Evolutionary conservation across 169 alveolate species (phyloP).

Genomic region (Fabrea salina): DNA sequence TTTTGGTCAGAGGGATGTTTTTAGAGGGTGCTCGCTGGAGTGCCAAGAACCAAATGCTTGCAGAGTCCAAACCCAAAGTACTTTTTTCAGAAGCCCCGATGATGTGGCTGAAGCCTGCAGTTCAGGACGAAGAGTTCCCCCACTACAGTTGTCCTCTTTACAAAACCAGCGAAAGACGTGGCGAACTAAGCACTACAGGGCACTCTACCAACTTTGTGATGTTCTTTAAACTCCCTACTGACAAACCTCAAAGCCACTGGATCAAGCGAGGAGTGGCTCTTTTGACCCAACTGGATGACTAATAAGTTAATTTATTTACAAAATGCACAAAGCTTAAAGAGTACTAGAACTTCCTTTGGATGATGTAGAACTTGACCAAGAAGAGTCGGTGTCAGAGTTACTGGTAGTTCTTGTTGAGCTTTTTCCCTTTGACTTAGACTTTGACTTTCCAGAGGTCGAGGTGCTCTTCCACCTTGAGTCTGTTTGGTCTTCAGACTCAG

Average conservation of each 20-base stretch:
- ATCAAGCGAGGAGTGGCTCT: slow-evolving; percentile 93
- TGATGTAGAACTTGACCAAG: too few species aligned
- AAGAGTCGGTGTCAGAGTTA: too few species aligned
- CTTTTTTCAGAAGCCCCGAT: slow-evolving; percentile 58
- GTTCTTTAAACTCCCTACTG: slow-evolving; percentile 74
- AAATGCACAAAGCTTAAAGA: too few species aligned
- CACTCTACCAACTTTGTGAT: slow-evolving; percentile 90
- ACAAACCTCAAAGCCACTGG: slow-evolving; percentile 87
- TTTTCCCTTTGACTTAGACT: too few species aligned
- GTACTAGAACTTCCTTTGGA: too few species aligned
- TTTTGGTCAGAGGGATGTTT: slow-evolving; percentile 67
- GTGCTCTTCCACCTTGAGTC: too few species aligned
- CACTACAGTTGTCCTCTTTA: slow-evolving; percentile 78
- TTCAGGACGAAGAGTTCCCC: slow-evolving; percentile 40
- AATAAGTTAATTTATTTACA: background rate
- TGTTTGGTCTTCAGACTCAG: too few species aligned
- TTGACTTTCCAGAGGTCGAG: too few species aligned
- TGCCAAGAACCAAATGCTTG: slow-evolving; percentile 45
- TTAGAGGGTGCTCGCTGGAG: slow-evolving; percentile 84
- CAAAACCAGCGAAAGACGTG: slow-evolving; percentile 75
- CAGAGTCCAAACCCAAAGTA: slow-evolving; percentile 67
- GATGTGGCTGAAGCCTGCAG: slow-evolving; percentile 73
- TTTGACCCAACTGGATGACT: slow-evolving; percentile 72
- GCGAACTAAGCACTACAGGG: slow-evolving; percentile 81
- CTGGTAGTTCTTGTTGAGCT: too few species aligned